Evolutionary conservation across 169 alveolate species (phyloP).

Genomic region (Theileria annulata): DNA sequence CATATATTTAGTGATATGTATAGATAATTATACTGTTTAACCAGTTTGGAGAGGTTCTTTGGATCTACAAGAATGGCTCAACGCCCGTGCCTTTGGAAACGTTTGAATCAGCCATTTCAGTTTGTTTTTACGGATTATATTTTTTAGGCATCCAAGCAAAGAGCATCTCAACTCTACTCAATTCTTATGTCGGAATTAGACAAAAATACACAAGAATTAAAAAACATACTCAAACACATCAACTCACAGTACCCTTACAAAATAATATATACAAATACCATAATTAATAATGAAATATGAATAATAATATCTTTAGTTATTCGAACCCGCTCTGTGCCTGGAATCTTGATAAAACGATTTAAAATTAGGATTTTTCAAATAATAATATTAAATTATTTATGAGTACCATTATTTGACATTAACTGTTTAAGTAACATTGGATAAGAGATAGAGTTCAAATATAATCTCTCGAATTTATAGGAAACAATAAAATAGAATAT

Average conservation of each 20-base stretch:
- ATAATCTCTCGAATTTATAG: neutral
- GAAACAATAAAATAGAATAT: neutral
- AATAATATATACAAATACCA: too few relatives aligned
- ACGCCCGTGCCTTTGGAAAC: constrained; percentile 9
- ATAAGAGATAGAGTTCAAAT: too few relatives aligned
- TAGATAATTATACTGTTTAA: constrained; percentile 37
- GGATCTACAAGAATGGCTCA: constrained; percentile 41
- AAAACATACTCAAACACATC: neutral
- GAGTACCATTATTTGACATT: neutral
- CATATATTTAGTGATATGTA: neutral
- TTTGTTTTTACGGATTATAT: neutral
- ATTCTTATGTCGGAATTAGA: constrained; percentile 16
- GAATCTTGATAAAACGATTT: constrained; percentile 1
- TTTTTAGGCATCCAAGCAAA: constrained; percentile 9
- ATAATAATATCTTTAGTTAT: constrained; percentile 5
- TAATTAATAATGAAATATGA: too few relatives aligned
- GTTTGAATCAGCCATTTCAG: constrained; percentile 23
- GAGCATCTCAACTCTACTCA: constrained; percentile 23
- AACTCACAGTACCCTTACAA: constrained; percentile 4
- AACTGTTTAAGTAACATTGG: too few relatives aligned
- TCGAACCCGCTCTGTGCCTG: constrained; percentile 21
- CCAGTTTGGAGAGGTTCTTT: constrained; percentile 52
- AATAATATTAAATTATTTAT: neutral
- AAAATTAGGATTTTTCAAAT: neutral
- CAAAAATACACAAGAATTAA: constrained; percentile 3